Percentiles rank a stretch among this genome's conserved stretches.
These are phyloP conservation scores for Syzygium aqueum DNA, from an alignment of 345 rosid genomes.

Conservation along the genomic window DNA sequence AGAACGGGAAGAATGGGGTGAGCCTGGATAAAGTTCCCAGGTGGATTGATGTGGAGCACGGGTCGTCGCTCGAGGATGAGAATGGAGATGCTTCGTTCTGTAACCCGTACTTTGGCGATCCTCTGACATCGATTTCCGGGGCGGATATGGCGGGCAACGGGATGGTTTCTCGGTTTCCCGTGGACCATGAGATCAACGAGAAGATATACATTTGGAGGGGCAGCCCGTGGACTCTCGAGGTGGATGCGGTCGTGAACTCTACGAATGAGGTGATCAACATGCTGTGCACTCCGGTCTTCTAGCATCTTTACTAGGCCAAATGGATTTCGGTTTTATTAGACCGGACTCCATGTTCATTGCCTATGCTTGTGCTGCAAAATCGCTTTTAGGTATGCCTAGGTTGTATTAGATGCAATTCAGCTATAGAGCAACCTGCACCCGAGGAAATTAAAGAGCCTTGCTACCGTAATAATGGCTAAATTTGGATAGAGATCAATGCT, in stretches of 20 bases:
- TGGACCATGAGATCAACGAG: slow-evolving; percentile 75
- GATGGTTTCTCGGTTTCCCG: slow-evolving; percentile 70
- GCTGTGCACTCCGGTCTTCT: not conserved
- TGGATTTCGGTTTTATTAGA: not conserved
- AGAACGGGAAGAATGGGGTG: slow-evolving; percentile 55
- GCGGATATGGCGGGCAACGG: slow-evolving; percentile 46
- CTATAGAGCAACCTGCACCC: not conserved
- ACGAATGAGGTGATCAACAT: slow-evolving; percentile 69
- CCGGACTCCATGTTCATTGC: not conserved
- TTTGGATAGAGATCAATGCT: not conserved
- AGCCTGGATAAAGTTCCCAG: slow-evolving; percentile 87
- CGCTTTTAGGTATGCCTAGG: not conserved
- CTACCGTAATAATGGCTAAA: not conserved
- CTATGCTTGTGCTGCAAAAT: not conserved
- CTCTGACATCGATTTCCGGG: slow-evolving; percentile 44
- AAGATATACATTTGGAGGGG: slow-evolving; percentile 93
- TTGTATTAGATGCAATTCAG: not conserved
- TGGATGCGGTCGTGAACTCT: slow-evolving; percentile 96
- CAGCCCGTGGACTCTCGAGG: slow-evolving; percentile 94
- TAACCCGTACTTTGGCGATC: slow-evolving; percentile 60
- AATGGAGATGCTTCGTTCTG: slow-evolving; percentile 52
- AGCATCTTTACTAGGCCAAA: not conserved
- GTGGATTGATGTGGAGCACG: slow-evolving; percentile 80
- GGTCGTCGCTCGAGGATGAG: slow-evolving; percentile 42
- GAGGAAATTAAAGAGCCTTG: not conserved